Evolutionary conservation across 768 basidiomycete genomes (phyloP).

Genomic region (Tulasnella sp.): DNA sequence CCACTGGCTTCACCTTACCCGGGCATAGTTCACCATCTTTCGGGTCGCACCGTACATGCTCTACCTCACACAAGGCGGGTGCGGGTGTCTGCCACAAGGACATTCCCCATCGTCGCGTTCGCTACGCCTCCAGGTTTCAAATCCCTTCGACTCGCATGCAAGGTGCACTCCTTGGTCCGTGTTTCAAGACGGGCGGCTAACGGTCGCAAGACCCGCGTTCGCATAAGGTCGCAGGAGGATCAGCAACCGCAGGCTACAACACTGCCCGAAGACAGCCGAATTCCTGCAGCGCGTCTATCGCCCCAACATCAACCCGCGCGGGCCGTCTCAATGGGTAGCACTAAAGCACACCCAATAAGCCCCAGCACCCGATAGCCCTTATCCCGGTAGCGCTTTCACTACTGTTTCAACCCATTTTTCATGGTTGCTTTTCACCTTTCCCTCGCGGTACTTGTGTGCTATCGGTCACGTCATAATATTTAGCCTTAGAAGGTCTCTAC

Average conservation of each 20-base stretch:
- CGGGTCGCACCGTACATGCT: slow-evolving; percentile 79
- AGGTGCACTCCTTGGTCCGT: slow-evolving; percentile 82
- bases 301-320: slow-evolving; percentile 44
- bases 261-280: slow-evolving; percentile 50
- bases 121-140: slow-evolving; percentile 54
- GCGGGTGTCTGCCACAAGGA: slow-evolving; percentile 57
- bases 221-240: slow-evolving; percentile 17
- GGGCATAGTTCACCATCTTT: slow-evolving; percentile 87
- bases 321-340: slow-evolving; percentile 48
- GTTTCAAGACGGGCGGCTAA: slow-evolving; percentile 75
- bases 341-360: slow-evolving; percentile 38
- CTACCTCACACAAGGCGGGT: slow-evolving; percentile 68
- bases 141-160: slow-evolving; percentile 70
- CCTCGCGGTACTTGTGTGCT: slow-evolving; percentile 76
- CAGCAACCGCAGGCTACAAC: slow-evolving; percentile 44
- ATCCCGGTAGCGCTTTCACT: slow-evolving; percentile 74
- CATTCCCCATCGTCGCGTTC: slow-evolving; percentile 61
- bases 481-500: slow-evolving; percentile 80
- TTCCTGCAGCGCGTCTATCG: slow-evolving; percentile 47
- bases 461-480: slow-evolving; percentile 74
- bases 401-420: slow-evolving; percentile 66
- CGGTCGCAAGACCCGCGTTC: slow-evolving; percentile 52
- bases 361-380: slow-evolving; percentile 51
- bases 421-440: slow-evolving; percentile 76
- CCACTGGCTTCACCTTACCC: slow-evolving; percentile 89